phyloP scores from a whole-genome alignment of 1,139 yeast species.

The Sugiyamaella xylanicola region DNA sequence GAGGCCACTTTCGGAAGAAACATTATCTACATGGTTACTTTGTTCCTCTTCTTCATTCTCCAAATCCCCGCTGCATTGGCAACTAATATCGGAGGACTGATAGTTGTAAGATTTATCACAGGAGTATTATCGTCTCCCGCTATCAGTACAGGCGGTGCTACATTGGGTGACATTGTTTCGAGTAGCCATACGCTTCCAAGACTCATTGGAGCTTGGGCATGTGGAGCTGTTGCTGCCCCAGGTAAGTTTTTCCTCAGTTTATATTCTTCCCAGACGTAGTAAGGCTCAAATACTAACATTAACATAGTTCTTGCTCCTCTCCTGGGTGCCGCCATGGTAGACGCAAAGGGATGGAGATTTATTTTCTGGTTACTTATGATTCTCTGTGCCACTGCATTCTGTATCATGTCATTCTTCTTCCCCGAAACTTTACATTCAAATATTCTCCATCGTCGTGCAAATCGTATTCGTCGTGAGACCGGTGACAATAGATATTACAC shows the following conservation, averaged over 20 bases:
- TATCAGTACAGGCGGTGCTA: constrained; percentile 81
- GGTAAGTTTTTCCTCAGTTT: constrained; percentile 34
- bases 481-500: constrained; percentile 49
- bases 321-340: constrained; percentile 57
- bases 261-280: too few relatives aligned
- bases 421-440: constrained; percentile 57
- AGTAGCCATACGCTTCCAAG: constrained; percentile 23
- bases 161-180: constrained; percentile 59
- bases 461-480: constrained; percentile 50
- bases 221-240: constrained; percentile 60
- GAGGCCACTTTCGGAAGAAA: constrained; percentile 55
- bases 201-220: constrained; percentile 52
- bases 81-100: constrained; percentile 48
- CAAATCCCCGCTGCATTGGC: constrained; percentile 52
- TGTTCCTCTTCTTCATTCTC: constrained; percentile 56
- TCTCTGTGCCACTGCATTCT: constrained; percentile 45
- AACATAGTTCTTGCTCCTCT: constrained; percentile 54
- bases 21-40: constrained; percentile 52
- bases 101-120: constrained; percentile 72
- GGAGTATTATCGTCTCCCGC: constrained; percentile 85
- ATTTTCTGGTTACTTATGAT: constrained; percentile 52
- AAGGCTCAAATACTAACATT: background rate
- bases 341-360: constrained; percentile 44
- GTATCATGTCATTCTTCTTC: constrained; percentile 44
- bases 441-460: constrained; percentile 52